A percentile compares a stretch with the other conserved stretches of the same genome.
Evolutionary conservation across 257 asterid genomes (phyloP).

Genomic region (Catharanthus roseus): DNA sequence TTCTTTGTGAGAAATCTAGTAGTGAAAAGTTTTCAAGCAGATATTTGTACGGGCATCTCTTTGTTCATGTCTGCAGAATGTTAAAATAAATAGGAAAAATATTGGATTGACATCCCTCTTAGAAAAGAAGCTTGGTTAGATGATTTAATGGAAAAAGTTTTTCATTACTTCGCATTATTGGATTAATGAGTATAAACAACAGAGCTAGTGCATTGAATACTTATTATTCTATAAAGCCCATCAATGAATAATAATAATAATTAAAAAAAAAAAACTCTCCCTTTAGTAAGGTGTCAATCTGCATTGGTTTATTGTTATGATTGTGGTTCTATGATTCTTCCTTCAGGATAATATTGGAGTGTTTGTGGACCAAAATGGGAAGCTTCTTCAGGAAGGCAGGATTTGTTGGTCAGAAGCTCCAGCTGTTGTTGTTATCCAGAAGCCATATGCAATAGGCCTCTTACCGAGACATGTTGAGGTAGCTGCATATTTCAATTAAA

Average conservation of each 20-base stretch:
- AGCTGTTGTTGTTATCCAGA: constrained; percentile 57
- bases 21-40: background rate
- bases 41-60: background rate
- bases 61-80: background rate
- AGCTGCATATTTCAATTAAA: constrained; percentile 18
- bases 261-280: too few relatives aligned
- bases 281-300: background rate
- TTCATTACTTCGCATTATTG: background rate
- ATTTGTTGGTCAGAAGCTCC: constrained; percentile 99
- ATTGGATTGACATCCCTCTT: background rate
- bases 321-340: constrained; percentile 8
- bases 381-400: constrained; percentile 95
- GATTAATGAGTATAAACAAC: background rate
- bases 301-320: background rate
- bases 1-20: background rate
- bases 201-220: background rate
- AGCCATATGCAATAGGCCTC: constrained; percentile 90
- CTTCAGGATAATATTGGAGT: constrained; percentile 94
- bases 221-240: background rate
- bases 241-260: background rate
- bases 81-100: background rate
- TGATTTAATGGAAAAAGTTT: too few relatives aligned
- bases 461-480: constrained; percentile 94
- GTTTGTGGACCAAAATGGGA: constrained; percentile 95
- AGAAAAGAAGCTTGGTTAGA: background rate